A percentile compares a stretch with the other conserved stretches of the same genome.
phyloP scores from a whole-genome alignment of 2,329 filamentous ascomycete genomes.

The Aspergillus neoniger region DNA sequence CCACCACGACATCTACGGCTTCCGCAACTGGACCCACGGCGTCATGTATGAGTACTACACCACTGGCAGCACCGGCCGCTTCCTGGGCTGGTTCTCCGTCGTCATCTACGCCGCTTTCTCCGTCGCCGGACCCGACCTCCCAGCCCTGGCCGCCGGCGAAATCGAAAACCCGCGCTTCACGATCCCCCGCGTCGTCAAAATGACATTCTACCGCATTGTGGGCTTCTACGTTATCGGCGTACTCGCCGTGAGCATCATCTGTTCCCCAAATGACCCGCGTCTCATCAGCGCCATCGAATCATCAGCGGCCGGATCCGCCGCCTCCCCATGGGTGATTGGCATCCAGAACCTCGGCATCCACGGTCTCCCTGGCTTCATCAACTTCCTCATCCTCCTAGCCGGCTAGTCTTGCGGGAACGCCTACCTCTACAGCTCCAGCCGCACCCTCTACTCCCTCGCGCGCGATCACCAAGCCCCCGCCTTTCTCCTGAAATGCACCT shows the following conservation, averaged over 20 bases:
- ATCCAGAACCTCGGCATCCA: conserved; percentile 66
- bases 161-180: conserved; percentile 68
- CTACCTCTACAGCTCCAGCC: conserved; percentile 58
- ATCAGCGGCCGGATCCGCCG: conserved; percentile 63
- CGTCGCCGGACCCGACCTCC: conserved; percentile 64
- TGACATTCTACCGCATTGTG: conserved; percentile 75
- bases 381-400: conserved; percentile 71
- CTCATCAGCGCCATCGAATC: conserved; percentile 61
- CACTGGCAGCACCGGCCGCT: conserved; percentile 65
- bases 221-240: conserved; percentile 74
- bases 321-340: conserved; percentile 72
- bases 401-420: conserved; percentile 71
- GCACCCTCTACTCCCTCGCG: conserved; percentile 51
- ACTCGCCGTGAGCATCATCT: conserved; percentile 67
- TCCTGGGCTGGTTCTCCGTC: conserved; percentile 72
- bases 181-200: conserved; percentile 72
- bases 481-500: conserved; percentile 61
- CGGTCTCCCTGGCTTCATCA: conserved; percentile 70
- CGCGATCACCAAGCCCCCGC: conserved; percentile 55
- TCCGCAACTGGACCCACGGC: conserved; percentile 63
- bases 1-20: conserved; percentile 67
- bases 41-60: conserved; percentile 67
- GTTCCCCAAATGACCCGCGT: conserved; percentile 64
- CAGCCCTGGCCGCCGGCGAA: conserved; percentile 62
- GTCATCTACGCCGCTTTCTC: conserved; percentile 68